A percentile compares a stretch with the other conserved stretches of the same genome.
phyloP scores from a whole-genome alignment of 2,329 filamentous ascomycete species.

The Calonectria multiphialidica region DNA sequence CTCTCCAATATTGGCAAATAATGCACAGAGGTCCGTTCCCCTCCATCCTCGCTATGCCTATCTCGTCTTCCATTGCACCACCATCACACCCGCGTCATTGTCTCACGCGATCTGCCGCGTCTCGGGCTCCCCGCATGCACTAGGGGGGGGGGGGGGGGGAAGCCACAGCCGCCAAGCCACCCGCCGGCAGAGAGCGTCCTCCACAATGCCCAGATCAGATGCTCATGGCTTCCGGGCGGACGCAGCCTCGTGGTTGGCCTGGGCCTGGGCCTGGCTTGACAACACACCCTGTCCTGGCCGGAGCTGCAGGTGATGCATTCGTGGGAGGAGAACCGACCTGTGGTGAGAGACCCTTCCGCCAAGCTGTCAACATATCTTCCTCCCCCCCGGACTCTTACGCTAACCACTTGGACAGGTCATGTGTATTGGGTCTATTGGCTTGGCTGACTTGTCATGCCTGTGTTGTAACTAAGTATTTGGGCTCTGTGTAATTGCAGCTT shows the following conservation, averaged over 20 bases:
- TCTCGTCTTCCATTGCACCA: not conserved
- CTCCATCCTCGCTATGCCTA: too few species aligned
- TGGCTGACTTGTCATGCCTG: not conserved
- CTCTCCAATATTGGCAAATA: too few species aligned
- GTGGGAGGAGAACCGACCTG: not conserved
- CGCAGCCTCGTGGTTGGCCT: not conserved
- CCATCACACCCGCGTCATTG: not conserved
- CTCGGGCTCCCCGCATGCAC: not conserved
- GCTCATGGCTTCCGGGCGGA: not conserved
- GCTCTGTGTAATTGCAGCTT: not conserved
- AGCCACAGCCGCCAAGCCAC: slow-evolving; percentile 3
- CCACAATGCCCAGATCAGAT: not conserved
- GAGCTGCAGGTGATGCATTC: slow-evolving; percentile 3
- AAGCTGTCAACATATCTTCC: not conserved
- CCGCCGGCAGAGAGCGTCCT: not conserved
- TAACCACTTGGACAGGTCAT: not conserved
- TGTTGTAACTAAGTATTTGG: not conserved
- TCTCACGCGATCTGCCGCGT: not conserved
- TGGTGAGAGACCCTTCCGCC: not conserved
- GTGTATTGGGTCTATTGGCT: not conserved
- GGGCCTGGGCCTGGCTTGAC: not conserved
- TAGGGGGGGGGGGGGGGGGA: too few species aligned
- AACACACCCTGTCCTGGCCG: slow-evolving; percentile 1
- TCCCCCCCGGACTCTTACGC: not conserved
- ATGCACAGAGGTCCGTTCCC: too few species aligned